Evolutionary conservation across 2,329 filamentous ascomycete species (phyloP).

Genomic region (Plenodomus lindquistii): DNA sequence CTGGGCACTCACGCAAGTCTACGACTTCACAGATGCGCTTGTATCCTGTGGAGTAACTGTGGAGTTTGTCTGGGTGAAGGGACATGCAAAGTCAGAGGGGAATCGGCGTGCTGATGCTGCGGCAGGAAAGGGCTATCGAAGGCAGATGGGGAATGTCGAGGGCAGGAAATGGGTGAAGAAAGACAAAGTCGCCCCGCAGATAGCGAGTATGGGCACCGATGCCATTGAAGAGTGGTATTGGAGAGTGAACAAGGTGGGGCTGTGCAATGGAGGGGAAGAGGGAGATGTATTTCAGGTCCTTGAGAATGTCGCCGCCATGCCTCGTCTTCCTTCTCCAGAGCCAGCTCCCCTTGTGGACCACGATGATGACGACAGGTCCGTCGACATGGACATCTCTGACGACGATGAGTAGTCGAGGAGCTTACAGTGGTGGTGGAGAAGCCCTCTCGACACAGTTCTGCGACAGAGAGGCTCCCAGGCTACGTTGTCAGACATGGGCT

Average conservation of each 20-base stretch:
- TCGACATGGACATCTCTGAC: background rate
- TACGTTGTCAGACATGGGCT: too few relatives aligned
- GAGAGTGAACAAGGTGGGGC: conserved; percentile 1
- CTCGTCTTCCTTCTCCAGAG: too few relatives aligned
- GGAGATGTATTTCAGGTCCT: background rate
- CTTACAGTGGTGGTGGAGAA: too few relatives aligned
- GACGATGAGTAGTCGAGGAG: background rate
- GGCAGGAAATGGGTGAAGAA: background rate
- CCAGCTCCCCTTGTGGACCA: too few relatives aligned
- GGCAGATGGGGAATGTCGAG: background rate
- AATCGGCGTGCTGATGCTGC: background rate
- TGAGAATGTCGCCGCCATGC: too few relatives aligned
- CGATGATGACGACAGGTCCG: background rate
- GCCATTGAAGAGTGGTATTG: conserved; percentile 2
- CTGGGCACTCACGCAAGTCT: conserved; percentile 3
- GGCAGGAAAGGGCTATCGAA: background rate
- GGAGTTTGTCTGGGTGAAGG: conserved; percentile 5
- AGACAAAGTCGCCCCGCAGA: background rate
- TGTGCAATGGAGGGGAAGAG: background rate
- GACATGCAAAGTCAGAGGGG: conserved; percentile 1
- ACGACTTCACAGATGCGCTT: conserved; percentile 1
- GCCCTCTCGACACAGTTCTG: too few relatives aligned
- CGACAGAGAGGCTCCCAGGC: too few relatives aligned
- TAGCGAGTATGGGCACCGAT: background rate
- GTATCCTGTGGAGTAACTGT: background rate